Evolutionary conservation across 306 rosid genomes (phyloP).

Genomic region (Canavalia ensiformis): DNA sequence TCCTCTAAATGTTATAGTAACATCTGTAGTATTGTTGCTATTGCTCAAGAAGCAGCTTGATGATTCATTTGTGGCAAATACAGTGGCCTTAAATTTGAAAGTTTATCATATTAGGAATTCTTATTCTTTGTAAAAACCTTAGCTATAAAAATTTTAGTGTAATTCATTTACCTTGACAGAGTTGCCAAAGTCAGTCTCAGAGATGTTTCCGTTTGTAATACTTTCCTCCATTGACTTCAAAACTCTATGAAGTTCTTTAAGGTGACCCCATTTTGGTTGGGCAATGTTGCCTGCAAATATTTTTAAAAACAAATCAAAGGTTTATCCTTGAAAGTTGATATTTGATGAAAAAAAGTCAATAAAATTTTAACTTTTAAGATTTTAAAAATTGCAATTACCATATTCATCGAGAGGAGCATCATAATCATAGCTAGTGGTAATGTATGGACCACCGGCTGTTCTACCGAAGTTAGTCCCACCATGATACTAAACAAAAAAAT

Average conservation of each 20-base stretch:
- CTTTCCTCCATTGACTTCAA: slow-evolving; percentile 60
- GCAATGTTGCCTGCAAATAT: slow-evolving; percentile 52
- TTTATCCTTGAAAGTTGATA: not conserved
- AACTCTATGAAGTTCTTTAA: slow-evolving; percentile 61
- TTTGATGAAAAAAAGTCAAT: not conserved
- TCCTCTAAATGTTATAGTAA: slow-evolving; percentile 55
- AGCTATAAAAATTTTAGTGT: not conserved
- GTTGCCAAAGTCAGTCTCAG: slow-evolving; percentile 52
- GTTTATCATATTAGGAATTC: not conserved
- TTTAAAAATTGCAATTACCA: slow-evolving; percentile 37
- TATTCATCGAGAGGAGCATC: slow-evolving; percentile 76
- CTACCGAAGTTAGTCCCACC: slow-evolving; percentile 76
- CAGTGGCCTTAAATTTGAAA: slow-evolving; percentile 53
- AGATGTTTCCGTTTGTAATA: slow-evolving; percentile 52
- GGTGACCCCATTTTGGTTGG: slow-evolving; percentile 72
- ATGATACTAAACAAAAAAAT: slow-evolving; percentile 53
- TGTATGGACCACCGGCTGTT: slow-evolving; percentile 69
- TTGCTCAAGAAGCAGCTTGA: slow-evolving; percentile 65
- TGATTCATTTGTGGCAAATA: slow-evolving; percentile 50
- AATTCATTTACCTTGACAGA: slow-evolving; percentile 52
- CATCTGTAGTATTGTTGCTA: slow-evolving; percentile 51
- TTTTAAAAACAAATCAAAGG: not conserved
- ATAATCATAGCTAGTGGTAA: slow-evolving; percentile 67
- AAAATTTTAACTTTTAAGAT: not conserved
- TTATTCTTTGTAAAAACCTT: not conserved